Percentiles rank a stretch among this genome's conserved stretches.
Conservation (phyloP, 2,329 filamentous ascomycete species). For the Tolypocladium inflatum region DNA sequence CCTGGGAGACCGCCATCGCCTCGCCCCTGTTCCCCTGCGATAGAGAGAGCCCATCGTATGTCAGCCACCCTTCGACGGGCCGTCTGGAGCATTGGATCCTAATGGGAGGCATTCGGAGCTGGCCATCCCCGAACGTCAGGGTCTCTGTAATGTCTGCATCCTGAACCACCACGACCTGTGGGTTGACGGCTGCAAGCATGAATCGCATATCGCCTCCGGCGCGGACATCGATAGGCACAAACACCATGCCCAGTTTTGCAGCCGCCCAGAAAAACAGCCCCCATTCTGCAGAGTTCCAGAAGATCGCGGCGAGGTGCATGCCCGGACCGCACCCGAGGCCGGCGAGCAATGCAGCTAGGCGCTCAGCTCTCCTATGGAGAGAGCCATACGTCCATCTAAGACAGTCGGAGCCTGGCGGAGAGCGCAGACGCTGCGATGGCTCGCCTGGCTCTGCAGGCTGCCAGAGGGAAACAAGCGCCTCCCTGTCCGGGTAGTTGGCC, state of each 20-base stretch:
- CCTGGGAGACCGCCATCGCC: background rate
- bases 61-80: slow-evolving; percentile 10
- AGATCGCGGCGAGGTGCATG: slow-evolving; percentile 19
- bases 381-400: slow-evolving; percentile 21
- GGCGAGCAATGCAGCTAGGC: slow-evolving; percentile 13
- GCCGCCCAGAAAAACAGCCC: slow-evolving; percentile 26
- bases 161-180: slow-evolving; percentile 22
- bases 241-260: slow-evolving; percentile 21
- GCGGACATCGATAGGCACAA: slow-evolving; percentile 24
- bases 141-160: slow-evolving; percentile 10
- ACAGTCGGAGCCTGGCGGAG: slow-evolving; percentile 4
- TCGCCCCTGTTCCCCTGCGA: background rate
- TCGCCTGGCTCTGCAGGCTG: slow-evolving; percentile 9
- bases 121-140: background rate
- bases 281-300: slow-evolving; percentile 30
- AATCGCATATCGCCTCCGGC: slow-evolving; percentile 11
- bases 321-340: slow-evolving; percentile 14
- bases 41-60: background rate
- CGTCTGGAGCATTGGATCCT: slow-evolving; percentile 15
- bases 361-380: slow-evolving; percentile 13
- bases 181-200: slow-evolving; percentile 13
- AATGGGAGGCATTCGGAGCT: slow-evolving; percentile 3
- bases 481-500: slow-evolving; percentile 16
- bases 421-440: background rate
- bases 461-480: slow-evolving; percentile 27